phyloP scores from a whole-genome alignment of 768 basidiomycete species.

The Pleurotus tuber-regium region DNA sequence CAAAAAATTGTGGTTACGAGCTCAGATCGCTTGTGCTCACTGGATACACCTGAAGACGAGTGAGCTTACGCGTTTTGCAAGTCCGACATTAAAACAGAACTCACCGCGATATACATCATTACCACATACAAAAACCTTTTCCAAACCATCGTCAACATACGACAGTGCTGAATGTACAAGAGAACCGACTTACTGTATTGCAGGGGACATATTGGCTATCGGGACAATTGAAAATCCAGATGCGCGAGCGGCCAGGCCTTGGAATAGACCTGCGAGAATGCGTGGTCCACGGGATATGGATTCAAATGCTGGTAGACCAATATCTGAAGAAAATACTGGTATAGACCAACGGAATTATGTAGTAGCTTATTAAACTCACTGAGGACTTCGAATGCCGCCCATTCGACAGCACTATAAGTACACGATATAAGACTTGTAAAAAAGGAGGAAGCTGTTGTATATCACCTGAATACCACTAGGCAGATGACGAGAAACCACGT shows the following conservation, averaged over 20 bases:
- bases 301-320: slow-evolving; percentile 37
- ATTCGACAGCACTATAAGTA: slow-evolving; percentile 53
- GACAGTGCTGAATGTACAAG: too few relatives aligned
- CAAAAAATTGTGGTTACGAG: neutral
- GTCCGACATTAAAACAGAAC: slow-evolving; percentile 20
- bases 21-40: slow-evolving; percentile 19
- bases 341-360: neutral
- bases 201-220: slow-evolving; percentile 55
- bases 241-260: slow-evolving; percentile 51
- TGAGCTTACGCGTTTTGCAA: neutral
- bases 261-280: slow-evolving; percentile 47
- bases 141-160: neutral
- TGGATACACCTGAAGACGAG: slow-evolving; percentile 36
- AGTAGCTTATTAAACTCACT: slow-evolving; percentile 25
- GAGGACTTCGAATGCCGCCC: slow-evolving; percentile 67
- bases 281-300: slow-evolving; percentile 34
- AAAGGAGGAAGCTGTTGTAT: neutral
- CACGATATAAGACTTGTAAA: neutral
- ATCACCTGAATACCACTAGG: slow-evolving; percentile 54
- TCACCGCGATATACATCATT: slow-evolving; percentile 73
- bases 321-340: slow-evolving; percentile 26
- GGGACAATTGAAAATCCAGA: slow-evolving; percentile 52
- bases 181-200: slow-evolving; percentile 65
- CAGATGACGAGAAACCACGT: slow-evolving; percentile 69
- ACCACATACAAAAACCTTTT: slow-evolving; percentile 66